phyloP scores from a whole-genome alignment of 2,329 filamentous ascomycete species.

The Atkinsonella hypoxylon region DNA sequence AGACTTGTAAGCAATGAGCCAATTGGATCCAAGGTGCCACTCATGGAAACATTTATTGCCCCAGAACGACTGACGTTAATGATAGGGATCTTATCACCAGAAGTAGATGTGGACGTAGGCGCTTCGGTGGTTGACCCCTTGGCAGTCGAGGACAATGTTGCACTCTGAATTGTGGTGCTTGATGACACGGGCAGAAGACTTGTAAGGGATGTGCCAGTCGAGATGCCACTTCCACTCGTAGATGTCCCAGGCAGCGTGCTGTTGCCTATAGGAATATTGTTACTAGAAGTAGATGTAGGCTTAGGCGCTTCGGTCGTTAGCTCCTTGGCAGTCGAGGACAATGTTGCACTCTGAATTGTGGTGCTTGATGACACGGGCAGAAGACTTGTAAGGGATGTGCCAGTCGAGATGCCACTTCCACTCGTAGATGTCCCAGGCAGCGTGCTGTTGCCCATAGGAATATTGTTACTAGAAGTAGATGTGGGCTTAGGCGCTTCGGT shows the following conservation, averaged over 20 bases:
- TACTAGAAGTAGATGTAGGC: too few relatives aligned
- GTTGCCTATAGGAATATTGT: constrained; percentile 8
- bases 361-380: constrained; percentile 9
- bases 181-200: constrained; percentile 9
- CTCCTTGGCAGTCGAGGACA: too few relatives aligned
- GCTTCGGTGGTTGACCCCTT: too few relatives aligned
- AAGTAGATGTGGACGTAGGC: too few relatives aligned
- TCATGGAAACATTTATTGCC: background rate
- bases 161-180: constrained; percentile 2
- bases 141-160: too few relatives aligned
- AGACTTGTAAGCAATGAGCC: constrained; percentile 11
- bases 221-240: constrained; percentile 2
- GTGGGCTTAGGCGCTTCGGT: background rate
- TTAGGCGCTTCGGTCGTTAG: too few relatives aligned
- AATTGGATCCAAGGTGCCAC: constrained; percentile 13
- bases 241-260: background rate
- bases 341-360: background rate
- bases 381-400: constrained; percentile 12
- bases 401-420: constrained; percentile 11
- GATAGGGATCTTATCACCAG: constrained; percentile 7
- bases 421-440: background rate
- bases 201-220: constrained; percentile 13
- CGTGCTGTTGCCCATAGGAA: constrained; percentile 3
- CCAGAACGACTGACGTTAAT: constrained; percentile 3
- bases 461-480: background rate